phyloP scores from a whole-genome alignment of 192 early-diverging fungal species.

The Linnemannia exigua region DNA sequence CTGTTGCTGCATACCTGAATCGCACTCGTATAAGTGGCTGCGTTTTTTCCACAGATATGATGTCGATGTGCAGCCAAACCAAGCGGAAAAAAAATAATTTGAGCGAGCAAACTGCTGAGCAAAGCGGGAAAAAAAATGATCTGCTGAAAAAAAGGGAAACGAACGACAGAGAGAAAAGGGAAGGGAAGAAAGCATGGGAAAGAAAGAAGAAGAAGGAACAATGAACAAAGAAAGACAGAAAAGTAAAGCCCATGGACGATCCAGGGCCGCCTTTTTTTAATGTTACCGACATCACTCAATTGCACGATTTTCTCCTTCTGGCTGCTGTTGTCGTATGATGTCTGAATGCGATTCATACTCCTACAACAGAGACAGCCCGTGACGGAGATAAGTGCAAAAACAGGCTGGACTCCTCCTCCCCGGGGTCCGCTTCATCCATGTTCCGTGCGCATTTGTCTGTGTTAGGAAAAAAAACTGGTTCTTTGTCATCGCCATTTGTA shows the following conservation, averaged over 20 bases:
- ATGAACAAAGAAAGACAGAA: background rate
- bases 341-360: background rate
- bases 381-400: background rate
- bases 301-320: background rate
- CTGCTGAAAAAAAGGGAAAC: too few species aligned
- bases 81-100: background rate
- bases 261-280: background rate
- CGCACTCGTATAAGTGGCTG: background rate
- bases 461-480: too few species aligned
- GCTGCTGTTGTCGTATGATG: background rate
- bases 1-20: background rate
- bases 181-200: background rate
- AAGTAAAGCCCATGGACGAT: background rate
- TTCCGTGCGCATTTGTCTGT: background rate
- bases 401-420: too few species aligned
- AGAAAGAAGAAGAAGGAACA: background rate
- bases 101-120: background rate
- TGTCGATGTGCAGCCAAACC: background rate
- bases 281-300: background rate
- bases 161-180: too few species aligned
- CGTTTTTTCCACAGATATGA: background rate
- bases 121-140: background rate
- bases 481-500: too few species aligned
- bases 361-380: background rate
- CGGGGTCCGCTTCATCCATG: background rate